phyloP scores from a whole-genome alignment of 441 rosid genomes.

The Syzygium syzygioides region DNA sequence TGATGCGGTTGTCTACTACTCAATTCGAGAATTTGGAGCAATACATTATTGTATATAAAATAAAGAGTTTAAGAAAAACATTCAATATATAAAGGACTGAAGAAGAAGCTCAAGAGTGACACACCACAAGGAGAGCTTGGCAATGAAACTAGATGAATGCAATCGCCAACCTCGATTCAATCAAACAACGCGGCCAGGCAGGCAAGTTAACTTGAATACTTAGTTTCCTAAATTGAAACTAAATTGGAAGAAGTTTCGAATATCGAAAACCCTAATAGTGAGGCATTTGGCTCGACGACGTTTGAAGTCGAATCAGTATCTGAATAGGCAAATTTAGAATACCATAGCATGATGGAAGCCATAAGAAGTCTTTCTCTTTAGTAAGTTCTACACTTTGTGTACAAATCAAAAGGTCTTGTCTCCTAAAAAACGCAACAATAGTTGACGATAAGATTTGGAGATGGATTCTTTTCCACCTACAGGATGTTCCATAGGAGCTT shows the following conservation, averaged over 20 bases:
- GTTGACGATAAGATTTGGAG: background rate
- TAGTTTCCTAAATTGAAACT: background rate
- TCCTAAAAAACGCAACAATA: background rate
- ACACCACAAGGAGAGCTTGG: background rate
- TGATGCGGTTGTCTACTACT: background rate
- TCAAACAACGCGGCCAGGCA: rapidly evolving
- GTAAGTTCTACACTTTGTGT: background rate
- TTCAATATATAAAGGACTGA: background rate
- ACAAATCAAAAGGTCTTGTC: background rate
- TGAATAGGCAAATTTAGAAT: background rate
- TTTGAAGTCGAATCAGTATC: too few species aligned
- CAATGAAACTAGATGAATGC: background rate
- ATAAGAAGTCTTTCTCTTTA: background rate
- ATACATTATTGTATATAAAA: background rate
- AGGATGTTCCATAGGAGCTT: background rate
- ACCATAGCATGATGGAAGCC: rapidly evolving
- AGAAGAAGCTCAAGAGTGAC: background rate
- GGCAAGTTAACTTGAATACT: background rate
- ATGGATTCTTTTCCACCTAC: background rate
- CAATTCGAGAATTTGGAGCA: background rate
- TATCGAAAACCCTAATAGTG: background rate
- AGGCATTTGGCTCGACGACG: background rate
- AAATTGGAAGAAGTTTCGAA: background rate
- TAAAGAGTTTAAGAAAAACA: background rate
- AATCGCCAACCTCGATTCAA: background rate